phyloP scores from a whole-genome alignment of 2,329 filamentous ascomycete species.

The Onygenales sp. region DNA sequence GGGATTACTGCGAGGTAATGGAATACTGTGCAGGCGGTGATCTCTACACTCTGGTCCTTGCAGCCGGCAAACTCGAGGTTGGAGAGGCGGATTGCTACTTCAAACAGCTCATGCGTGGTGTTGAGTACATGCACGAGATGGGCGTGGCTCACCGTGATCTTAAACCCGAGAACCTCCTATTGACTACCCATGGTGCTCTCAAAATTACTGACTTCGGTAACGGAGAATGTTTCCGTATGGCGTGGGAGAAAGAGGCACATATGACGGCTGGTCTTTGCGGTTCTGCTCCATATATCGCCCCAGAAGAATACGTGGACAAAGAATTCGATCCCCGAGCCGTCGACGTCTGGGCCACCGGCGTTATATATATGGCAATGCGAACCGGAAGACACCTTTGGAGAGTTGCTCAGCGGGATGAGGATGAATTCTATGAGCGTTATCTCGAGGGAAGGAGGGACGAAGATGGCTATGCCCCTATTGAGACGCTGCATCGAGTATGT shows the following conservation, averaged over 20 bases:
- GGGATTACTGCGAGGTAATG: slow-evolving; percentile 98
- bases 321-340: slow-evolving; percentile 98
- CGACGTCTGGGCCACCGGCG: slow-evolving; percentile 95
- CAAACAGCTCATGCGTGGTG: slow-evolving; percentile 97
- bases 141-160: slow-evolving; percentile 93
- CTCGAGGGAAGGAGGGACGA: slow-evolving; percentile 87
- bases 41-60: slow-evolving; percentile 83
- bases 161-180: slow-evolving; percentile 90
- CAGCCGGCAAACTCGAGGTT: slow-evolving; percentile 80
- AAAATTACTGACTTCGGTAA: slow-evolving; percentile 99
- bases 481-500: slow-evolving; percentile 85
- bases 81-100: slow-evolving; percentile 95
- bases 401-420: slow-evolving; percentile 91
- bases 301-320: slow-evolving; percentile 88
- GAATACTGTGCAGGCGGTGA: slow-evolving; percentile 97
- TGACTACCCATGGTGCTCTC: slow-evolving; percentile 83
- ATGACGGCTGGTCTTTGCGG: slow-evolving; percentile 97
- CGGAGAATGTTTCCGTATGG: slow-evolving; percentile 98
- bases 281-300: slow-evolving; percentile 92
- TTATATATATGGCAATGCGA: slow-evolving; percentile 99
- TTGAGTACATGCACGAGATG: slow-evolving; percentile 99
- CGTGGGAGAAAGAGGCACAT: slow-evolving; percentile 96
- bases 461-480: slow-evolving; percentile 91
- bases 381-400: slow-evolving; percentile 94
- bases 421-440: slow-evolving; percentile 94